Evolutionary conservation across 257 asterid species (phyloP), one percentile per base, ranked within the genome.

Genomic region (Penstemon davidsonii): DNA sequence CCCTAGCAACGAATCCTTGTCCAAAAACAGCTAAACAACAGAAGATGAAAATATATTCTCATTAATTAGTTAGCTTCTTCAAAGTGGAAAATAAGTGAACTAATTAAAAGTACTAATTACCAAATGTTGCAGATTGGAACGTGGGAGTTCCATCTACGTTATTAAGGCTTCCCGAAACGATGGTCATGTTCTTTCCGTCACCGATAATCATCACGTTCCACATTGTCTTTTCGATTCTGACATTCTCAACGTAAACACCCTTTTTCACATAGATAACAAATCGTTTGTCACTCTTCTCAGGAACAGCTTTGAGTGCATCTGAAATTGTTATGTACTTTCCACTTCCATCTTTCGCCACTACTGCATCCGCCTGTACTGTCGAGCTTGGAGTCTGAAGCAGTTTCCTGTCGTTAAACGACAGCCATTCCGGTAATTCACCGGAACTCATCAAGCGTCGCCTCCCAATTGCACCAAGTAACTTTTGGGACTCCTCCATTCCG

Each of bases 1-100:
- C 98, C 0, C 95, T 88, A 3, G 85, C 96, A 2, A 87, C 73
- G 78, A 92, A 92, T 43, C 98, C 96, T 67, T 76, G 67, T 4
- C 82, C 86, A 0, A 73, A 56, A 45, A 79, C 89, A 6, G 81
- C 89, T 83, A 33, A 53, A 8, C 37, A 39, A 40, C 55, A 19
- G 12, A 9, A 61, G 33, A 19, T 7, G 2, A 8, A 47, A 11
- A 46, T 12, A 5, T 13, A 8, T 25, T 25, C 3, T 25, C 33
- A 36, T 5, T 7, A 33, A 58, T 8, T 37, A 8, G 8, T 18
- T 42, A 33, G 64, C 3, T 42, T 8, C 42, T 36, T 39, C 6
- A 10, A 58, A 12, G 42, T 37, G 44, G 5, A 59, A 4, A 5
- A n/a, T 5, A 0, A 38, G 10, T 33, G 39, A 5, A 44, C 13